Base-by-base conservation (phyloP, 805 yeast species). In the Ogataea ramenticola region DNA sequence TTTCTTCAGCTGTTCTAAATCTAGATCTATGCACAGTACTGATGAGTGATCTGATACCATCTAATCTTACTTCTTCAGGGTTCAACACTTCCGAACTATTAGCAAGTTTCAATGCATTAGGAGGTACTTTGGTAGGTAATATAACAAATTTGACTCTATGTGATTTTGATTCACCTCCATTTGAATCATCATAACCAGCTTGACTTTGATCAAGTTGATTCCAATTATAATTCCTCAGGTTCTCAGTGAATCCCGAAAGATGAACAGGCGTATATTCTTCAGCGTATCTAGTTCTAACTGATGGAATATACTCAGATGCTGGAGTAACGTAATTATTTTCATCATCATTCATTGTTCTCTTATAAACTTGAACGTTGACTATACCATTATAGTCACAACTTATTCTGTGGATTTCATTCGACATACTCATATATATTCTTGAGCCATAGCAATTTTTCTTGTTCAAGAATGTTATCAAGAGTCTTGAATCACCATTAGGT, bases 61-160 rank as follows among this genome's bases (percentile, higher is more conserved):
- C 98, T n/a, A 91, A 74, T 44, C 96, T 67, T n/a, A 85, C 75
- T 61, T 91, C 98, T 57, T 91, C 99, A 3, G 83, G 80, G 0
- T 79, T 75, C 41, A 90, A 66, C 22, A 73, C 71, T 52, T 87
- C 96, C 48, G 73, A 75, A 32, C 68, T 63, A 27, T 30, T 34
- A 1, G 57, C 57, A 7, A 61, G 42, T 10, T 57, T 58, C 64
- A 49, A 64, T 46, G 72, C 69, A 49, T 72, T 71, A 45, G 78
- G 72, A 0, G 89, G 82, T 17, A 82, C 70, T n/a, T 77, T 84
- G 0, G 87, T 67, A 0, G 97, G 96, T 42, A 90, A 66, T 2
- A 93, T 71, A 3, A 89, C 97, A 64, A 89, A 87, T 56, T 95
- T 82, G 59, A 90, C 75, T 50, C 84, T 71, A 57, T 79, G 84